phyloP scores from a whole-genome alignment of 495 filamentous ascomycete genomes.

The Poronia punctata region DNA sequence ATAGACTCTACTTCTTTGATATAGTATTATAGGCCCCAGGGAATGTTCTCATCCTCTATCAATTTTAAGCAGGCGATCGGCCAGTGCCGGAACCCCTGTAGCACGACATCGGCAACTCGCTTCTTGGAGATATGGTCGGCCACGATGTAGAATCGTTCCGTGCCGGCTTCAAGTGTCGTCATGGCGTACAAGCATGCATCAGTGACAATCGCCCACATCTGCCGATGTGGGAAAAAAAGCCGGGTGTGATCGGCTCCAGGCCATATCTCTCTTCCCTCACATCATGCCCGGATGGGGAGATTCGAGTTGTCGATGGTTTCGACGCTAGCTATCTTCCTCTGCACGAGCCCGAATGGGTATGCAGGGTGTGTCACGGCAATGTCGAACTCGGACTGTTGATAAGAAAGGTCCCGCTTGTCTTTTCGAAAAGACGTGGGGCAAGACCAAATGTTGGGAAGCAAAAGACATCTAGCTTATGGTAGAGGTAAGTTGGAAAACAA shows the following conservation, averaged over 20 bases:
- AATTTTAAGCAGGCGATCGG: constrained; percentile 20
- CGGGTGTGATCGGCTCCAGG: constrained; percentile 30
- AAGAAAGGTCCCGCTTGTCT: constrained; percentile 39
- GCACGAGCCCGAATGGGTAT: constrained; percentile 39
- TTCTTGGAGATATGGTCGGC: constrained; percentile 37
- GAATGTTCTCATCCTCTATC: too few species aligned
- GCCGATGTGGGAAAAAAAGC: constrained; percentile 30
- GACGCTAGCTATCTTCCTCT: constrained; percentile 22
- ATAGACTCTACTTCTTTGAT: too few species aligned
- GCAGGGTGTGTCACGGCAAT: constrained; percentile 40
- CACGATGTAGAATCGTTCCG: constrained; percentile 39
- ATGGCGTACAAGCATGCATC: constrained; percentile 34
- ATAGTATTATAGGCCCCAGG: too few species aligned
- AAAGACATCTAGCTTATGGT: too few species aligned
- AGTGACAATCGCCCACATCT: constrained; percentile 44
- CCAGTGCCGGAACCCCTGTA: constrained; percentile 16
- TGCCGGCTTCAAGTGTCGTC: constrained; percentile 29
- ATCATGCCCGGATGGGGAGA: constrained; percentile 33
- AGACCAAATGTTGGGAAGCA: background rate
- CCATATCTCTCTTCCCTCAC: constrained; percentile 20
- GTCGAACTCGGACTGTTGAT: constrained; percentile 27
- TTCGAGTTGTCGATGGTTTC: constrained; percentile 41
- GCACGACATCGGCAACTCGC: constrained; percentile 28
- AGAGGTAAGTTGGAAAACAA: too few species aligned
- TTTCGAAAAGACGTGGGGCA: too few species aligned